Conservation (phyloP, 208 protist genomes). For the Trypanosoma cruzi region DNA sequence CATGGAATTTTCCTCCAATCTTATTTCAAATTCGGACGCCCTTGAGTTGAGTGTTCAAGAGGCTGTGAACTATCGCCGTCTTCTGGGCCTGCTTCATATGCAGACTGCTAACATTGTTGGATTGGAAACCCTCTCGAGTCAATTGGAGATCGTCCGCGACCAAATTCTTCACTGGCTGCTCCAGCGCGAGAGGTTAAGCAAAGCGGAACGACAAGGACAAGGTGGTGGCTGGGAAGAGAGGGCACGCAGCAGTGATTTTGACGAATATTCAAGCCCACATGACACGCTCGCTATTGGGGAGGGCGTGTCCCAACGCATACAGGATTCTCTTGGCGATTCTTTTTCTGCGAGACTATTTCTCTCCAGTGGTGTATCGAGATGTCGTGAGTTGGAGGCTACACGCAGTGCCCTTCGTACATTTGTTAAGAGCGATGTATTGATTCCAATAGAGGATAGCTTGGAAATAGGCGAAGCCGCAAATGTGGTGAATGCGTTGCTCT, state of each 20-base stretch:
- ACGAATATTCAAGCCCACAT: not conserved
- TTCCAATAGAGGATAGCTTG: slow-evolving; percentile 34
- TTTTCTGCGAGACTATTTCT: slow-evolving; percentile 34
- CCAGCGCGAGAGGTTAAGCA: slow-evolving; percentile 33
- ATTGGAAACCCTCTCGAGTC: slow-evolving; percentile 25
- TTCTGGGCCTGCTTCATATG: slow-evolving; percentile 43
- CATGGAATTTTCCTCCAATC: slow-evolving; percentile 34
- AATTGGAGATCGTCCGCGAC: slow-evolving; percentile 28
- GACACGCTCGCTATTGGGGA: slow-evolving; percentile 6
- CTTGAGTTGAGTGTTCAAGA: slow-evolving; percentile 50
- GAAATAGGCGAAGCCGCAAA: slow-evolving; percentile 31
- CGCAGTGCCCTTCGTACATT: slow-evolving; percentile 45
- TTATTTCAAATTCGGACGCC: slow-evolving; percentile 42
- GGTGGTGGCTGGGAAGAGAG: not conserved
- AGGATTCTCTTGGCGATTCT: slow-evolving; percentile 2
- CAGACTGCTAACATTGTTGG: slow-evolving; percentile 18
- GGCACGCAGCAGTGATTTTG: not conserved
- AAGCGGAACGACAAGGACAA: slow-evolving; percentile 19
- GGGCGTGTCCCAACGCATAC: slow-evolving; percentile 29
- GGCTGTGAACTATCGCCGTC: slow-evolving; percentile 58
- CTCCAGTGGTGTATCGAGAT: slow-evolving; percentile 31
- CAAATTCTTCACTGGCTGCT: slow-evolving; percentile 47
- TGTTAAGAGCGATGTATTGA: slow-evolving; percentile 52
- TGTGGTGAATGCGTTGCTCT: slow-evolving; percentile 43
- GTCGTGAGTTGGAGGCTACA: slow-evolving; percentile 35